phyloP scores from a whole-genome alignment of 805 yeast genomes.

The Brettanomyces custersianus region DNA sequence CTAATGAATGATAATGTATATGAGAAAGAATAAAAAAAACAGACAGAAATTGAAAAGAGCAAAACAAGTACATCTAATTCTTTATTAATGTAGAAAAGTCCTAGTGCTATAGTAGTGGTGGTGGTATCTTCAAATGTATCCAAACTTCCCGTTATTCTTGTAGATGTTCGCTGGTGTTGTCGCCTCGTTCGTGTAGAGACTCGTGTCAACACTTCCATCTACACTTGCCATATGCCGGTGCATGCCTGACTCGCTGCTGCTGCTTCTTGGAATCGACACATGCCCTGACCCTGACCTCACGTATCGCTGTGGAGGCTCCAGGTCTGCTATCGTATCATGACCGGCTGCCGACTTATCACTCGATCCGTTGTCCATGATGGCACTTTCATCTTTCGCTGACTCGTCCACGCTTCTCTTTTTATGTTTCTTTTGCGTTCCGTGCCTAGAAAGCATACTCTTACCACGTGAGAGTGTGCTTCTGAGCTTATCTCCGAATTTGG shows the following conservation, averaged over 20 bases:
- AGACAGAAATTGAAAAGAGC: too few species aligned
- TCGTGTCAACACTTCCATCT: constrained; percentile 3
- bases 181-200: constrained; percentile 4
- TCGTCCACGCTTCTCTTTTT: neutral
- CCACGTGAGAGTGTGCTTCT: constrained; percentile 33
- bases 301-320: constrained; percentile 2
- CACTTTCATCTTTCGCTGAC: neutral
- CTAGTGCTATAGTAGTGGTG: too few species aligned
- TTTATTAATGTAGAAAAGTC: too few species aligned
- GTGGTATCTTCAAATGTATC: neutral
- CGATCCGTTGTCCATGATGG: neutral
- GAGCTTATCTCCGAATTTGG: neutral
- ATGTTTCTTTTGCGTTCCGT: constrained; percentile 2
- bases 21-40: too few species aligned
- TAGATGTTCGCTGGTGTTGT: constrained; percentile 3
- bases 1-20: constrained; percentile 29
- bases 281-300: neutral
- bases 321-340: constrained; percentile 1
- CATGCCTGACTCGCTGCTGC: neutral
- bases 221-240: neutral
- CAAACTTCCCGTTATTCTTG: neutral
- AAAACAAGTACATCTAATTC: too few species aligned
- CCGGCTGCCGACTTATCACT: neutral
- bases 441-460: constrained; percentile 25
- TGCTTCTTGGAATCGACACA: constrained; percentile 1